Evolutionary conservation across 345 rosid genomes (phyloP).

Genomic region (Litchi chinensis): DNA sequence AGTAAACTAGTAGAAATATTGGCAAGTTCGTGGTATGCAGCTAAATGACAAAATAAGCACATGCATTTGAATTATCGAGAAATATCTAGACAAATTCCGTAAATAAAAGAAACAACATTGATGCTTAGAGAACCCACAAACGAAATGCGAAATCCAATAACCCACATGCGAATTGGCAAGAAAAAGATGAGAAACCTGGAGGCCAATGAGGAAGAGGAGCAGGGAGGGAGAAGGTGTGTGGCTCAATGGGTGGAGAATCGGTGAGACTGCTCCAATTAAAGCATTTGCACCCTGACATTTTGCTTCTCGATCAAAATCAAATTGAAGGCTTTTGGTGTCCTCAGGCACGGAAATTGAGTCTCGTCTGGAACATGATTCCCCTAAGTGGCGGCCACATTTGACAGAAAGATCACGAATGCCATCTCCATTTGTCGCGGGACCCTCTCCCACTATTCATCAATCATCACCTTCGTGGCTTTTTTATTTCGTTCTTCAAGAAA

Average conservation of each 20-base stretch:
- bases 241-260: conserved; percentile 36
- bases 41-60: conserved; percentile 8
- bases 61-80: neutral
- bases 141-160: neutral
- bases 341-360: neutral
- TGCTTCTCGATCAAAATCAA: neutral
- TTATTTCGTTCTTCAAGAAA: neutral
- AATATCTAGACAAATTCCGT: neutral
- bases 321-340: neutral
- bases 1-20: neutral
- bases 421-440: neutral
- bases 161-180: neutral
- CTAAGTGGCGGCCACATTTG: neutral
- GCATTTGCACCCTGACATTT: conserved; percentile 64
- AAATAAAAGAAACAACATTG: conserved; percentile 2
- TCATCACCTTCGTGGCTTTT: neutral
- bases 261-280: conserved; percentile 40
- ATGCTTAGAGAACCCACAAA: conserved; percentile 1
- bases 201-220: conserved; percentile 76
- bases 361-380: neutral
- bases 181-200: conserved; percentile 43
- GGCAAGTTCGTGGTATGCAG: neutral
- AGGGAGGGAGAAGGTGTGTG: conserved; percentile 64
- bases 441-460: neutral
- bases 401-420: neutral